phyloP scores from a whole-genome alignment of 257 asterid species.

The Gentiana macrophylla region DNA sequence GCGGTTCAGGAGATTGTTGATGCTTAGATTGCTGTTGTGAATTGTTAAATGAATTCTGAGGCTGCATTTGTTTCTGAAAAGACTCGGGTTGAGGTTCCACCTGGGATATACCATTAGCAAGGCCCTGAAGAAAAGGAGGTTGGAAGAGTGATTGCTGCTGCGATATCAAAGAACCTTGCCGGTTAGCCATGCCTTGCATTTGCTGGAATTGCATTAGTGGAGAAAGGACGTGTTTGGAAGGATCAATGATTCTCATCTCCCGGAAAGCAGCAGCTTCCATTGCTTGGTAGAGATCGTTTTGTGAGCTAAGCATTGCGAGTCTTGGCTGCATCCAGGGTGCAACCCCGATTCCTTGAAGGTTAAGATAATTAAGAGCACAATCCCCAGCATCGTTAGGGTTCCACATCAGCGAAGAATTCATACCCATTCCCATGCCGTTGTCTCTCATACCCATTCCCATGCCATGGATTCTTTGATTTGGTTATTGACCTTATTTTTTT shows the following conservation, averaged over 20 bases:
- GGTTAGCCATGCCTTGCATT: constrained; percentile 18
- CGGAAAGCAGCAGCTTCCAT: constrained; percentile 62
- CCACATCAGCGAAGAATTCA: constrained; percentile 51
- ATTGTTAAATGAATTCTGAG: constrained; percentile 41
- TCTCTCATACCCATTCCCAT: constrained; percentile 56
- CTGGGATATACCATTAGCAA: constrained; percentile 23
- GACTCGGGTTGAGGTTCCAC: constrained; percentile 23
- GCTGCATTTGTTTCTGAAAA: constrained; percentile 41
- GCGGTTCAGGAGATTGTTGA: no score
- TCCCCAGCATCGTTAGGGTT: constrained; percentile 40
- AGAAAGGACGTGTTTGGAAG: constrained; percentile 40
- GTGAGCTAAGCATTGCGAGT: constrained; percentile 39
- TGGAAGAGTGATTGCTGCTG: constrained; percentile 39
- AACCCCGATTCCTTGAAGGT: constrained; percentile 54
- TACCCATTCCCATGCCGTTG: constrained; percentile 51
- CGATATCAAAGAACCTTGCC: constrained; percentile 20
- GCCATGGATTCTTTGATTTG: no score
- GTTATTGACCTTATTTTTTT: no score
- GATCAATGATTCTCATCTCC: constrained; percentile 42
- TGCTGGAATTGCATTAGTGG: constrained; percentile 53
- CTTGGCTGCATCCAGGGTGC: constrained; percentile 65
- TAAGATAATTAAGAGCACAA: constrained; percentile 38
- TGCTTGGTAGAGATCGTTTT: constrained; percentile 56
- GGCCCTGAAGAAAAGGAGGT: constrained; percentile 27
- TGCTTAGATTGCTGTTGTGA: no score